These are phyloP conservation scores for Fusarium poae DNA, from an alignment of 2,329 filamentous ascomycete species.

Conservation along the genomic window DNA sequence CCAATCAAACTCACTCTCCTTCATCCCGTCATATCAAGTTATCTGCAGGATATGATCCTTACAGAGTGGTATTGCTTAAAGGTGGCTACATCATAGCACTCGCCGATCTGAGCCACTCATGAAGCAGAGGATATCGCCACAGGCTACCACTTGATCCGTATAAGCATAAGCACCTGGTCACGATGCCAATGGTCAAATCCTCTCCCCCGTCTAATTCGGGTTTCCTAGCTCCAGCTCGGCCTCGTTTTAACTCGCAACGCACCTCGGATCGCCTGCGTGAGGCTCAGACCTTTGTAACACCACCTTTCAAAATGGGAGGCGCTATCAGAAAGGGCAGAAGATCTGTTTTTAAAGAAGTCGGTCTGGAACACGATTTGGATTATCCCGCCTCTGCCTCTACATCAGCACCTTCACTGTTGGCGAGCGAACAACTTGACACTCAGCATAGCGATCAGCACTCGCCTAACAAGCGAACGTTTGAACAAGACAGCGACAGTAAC, in stretches of 20 bases:
- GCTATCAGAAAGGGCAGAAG: constrained; percentile 64
- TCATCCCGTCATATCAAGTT: constrained; percentile 24
- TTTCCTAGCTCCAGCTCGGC: constrained; percentile 53
- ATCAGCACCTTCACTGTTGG: constrained; percentile 20
- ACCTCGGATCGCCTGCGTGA: constrained; percentile 67
- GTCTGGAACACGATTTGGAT: constrained; percentile 56
- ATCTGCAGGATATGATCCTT: constrained; percentile 45
- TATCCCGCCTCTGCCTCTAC: constrained; percentile 39
- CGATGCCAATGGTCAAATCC: constrained; percentile 43
- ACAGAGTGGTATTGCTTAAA: constrained; percentile 41
- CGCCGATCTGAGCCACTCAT: constrained; percentile 43
- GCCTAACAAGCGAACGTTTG: constrained; percentile 18
- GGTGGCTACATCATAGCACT: constrained; percentile 49
- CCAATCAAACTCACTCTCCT: constrained; percentile 12
- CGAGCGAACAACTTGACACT: constrained; percentile 35
- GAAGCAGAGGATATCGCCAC: constrained; percentile 39
- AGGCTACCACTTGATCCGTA: constrained; percentile 27
- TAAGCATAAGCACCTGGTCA: constrained; percentile 16
- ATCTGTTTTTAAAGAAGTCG: constrained; percentile 67
- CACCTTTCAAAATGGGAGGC: constrained; percentile 57
- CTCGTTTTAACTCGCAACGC: constrained; percentile 63
- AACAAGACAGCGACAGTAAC: constrained; percentile 16
- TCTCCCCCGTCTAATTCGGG: constrained; percentile 38
- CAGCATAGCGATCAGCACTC: constrained; percentile 51
- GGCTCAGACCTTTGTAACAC: constrained; percentile 56